Percentiles rank a stretch among this genome's conserved stretches.
phyloP scores from a whole-genome alignment of 106 monocot species.

The Dendrobium chrysotoxum region DNA sequence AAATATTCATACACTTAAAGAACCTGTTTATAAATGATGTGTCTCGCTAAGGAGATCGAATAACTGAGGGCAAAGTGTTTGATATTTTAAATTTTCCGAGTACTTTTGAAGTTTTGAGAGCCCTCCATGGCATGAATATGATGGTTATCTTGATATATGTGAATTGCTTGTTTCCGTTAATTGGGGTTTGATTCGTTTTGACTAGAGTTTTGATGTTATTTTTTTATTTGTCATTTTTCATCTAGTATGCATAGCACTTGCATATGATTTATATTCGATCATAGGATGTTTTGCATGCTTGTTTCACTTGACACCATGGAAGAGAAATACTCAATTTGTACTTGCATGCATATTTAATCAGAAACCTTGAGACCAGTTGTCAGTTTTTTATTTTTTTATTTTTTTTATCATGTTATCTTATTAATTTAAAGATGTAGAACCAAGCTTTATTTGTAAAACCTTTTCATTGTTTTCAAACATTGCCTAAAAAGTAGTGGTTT shows the following conservation, averaged over 20 bases:
- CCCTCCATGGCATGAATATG: background rate
- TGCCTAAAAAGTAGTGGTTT: too few species aligned
- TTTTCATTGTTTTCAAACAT: too few species aligned
- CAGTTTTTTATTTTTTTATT: background rate
- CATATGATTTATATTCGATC: background rate
- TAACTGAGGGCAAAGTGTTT: background rate
- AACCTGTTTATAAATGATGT: background rate
- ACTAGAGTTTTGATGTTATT: background rate
- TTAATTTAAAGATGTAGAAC: too few species aligned
- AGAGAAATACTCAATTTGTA: background rate
- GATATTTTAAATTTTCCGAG: background rate
- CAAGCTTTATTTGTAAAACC: too few species aligned
- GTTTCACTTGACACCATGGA: background rate
- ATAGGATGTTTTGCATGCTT: background rate
- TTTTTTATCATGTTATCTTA: background rate
- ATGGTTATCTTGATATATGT: background rate
- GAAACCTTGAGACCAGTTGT: background rate
- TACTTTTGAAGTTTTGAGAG: background rate
- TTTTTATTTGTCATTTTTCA: background rate
- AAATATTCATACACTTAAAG: background rate
- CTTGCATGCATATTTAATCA: background rate
- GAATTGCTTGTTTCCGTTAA: background rate
- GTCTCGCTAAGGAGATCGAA: background rate
- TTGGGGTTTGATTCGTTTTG: background rate
- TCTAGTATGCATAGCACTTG: background rate